Percentiles rank a stretch among this genome's conserved stretches.
Evolutionary conservation across 176 grass and related monocot genomes (phyloP).

Genomic region (Oryza punctata): DNA sequence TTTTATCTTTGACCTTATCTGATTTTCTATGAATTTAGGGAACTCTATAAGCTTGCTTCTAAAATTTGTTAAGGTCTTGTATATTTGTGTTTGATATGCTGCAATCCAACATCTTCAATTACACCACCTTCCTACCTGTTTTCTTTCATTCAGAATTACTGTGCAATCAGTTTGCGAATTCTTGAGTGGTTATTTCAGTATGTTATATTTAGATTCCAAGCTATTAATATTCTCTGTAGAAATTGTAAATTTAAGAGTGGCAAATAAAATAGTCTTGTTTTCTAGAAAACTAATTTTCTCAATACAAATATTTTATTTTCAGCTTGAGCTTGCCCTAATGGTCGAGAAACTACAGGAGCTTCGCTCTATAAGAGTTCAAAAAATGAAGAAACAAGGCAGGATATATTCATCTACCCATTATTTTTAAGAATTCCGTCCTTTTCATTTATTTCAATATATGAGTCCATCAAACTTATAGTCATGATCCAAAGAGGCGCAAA

Average conservation of each 20-base stretch:
- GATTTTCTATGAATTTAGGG: not conserved
- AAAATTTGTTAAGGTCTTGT: not conserved
- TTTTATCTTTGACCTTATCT: not conserved
- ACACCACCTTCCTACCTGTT: conserved; percentile 2
- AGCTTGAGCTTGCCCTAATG: conserved; percentile 92
- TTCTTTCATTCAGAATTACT: not conserved
- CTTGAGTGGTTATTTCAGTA: not conserved
- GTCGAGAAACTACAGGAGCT: conserved; percentile 98
- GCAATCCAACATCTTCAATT: not conserved
- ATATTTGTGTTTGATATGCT: not conserved
- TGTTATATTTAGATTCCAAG: conserved; percentile 28
- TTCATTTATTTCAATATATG: conserved; percentile 2
- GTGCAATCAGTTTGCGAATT: conserved; percentile 6
- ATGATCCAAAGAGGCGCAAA: not conserved
- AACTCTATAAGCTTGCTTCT: not conserved
- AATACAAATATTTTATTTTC: conserved; percentile 39
- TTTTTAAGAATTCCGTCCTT: not conserved
- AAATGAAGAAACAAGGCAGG: conserved; percentile 94
- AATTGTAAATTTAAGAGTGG: not conserved
- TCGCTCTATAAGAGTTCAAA: conserved; percentile 90
- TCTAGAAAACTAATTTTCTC: conserved; percentile 31
- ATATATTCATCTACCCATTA: not conserved
- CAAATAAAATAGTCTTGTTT: conserved; percentile 17
- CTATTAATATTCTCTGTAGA: conserved; percentile 21
- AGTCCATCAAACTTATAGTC: not conserved